Percentiles rank a stretch among this genome's conserved stretches.
phyloP scores from a whole-genome alignment of 495 filamentous ascomycete species.

The Neurospora pannonica region DNA sequence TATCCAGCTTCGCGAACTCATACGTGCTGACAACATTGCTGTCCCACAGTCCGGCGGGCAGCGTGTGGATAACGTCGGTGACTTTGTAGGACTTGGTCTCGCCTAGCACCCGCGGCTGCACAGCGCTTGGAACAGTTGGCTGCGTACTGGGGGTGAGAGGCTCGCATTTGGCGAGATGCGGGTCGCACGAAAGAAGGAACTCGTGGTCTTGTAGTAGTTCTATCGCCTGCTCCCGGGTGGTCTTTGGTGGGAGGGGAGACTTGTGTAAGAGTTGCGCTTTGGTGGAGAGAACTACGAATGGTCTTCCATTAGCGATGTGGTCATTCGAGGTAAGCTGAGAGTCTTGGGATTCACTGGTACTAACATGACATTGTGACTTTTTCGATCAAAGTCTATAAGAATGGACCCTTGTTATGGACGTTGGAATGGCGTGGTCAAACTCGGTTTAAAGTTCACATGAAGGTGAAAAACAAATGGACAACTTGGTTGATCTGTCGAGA shows the following conservation, averaged over 20 bases:
- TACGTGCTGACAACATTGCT: conserved; percentile 36
- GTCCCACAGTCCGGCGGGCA: conserved; percentile 36
- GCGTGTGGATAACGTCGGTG: conserved; percentile 28
- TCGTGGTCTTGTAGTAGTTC: conserved; percentile 51
- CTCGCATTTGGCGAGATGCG: conserved; percentile 31
- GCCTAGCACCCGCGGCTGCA: conserved; percentile 6
- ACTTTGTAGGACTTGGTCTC: conserved; percentile 15
- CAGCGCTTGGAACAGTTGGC: conserved; percentile 11
- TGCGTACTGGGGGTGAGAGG: conserved; percentile 9
- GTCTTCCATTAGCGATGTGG: neutral
- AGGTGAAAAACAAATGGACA: neutral
- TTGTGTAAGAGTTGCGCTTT: conserved; percentile 42
- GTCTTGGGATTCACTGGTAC: neutral
- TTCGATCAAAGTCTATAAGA: neutral
- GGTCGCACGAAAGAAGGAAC: conserved; percentile 36
- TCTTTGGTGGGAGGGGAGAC: conserved; percentile 47
- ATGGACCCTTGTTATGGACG: neutral
- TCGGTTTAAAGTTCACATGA: neutral
- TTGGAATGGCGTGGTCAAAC: neutral
- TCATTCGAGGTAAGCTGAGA: neutral
- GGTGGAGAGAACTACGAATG: conserved; percentile 25
- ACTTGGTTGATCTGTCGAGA: neutral
- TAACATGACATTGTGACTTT: conserved; percentile 19
- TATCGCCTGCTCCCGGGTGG: conserved; percentile 48
- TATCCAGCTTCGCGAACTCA: conserved; percentile 31